phyloP scores from a whole-genome alignment of 106 monocot species.

The Narthecium ossifragum region DNA sequence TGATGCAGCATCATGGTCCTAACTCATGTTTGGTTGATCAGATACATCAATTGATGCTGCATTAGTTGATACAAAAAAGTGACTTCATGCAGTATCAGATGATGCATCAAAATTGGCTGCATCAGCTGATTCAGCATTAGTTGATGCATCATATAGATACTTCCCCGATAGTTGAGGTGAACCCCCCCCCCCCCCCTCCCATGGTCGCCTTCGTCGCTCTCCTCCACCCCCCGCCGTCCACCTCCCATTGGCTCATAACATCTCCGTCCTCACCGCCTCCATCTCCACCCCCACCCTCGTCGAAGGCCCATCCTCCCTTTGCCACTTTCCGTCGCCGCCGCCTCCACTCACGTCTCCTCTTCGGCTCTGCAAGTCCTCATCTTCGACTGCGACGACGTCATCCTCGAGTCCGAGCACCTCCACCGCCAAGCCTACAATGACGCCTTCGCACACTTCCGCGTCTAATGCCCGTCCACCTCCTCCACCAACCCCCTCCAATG shows the following conservation, averaged over 20 bases:
- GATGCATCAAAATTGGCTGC: too few relatives aligned
- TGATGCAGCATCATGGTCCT: too few relatives aligned
- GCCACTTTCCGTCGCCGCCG: conserved; percentile 11
- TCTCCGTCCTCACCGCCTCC: background rate
- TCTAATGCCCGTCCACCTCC: conserved; percentile 51
- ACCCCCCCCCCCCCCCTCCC: too few relatives aligned
- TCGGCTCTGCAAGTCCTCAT: conserved; percentile 70
- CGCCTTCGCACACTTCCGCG: conserved; percentile 76
- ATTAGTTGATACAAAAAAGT: too few relatives aligned
- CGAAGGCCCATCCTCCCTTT: background rate
- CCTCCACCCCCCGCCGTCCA: conserved; percentile 15
- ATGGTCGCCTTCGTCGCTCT: conserved; percentile 5
- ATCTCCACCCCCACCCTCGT: background rate
- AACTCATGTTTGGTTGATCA: too few relatives aligned
- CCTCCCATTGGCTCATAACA: background rate
- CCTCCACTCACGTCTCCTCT: conserved; percentile 6
- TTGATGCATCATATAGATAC: too few relatives aligned
- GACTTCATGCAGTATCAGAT: too few relatives aligned
- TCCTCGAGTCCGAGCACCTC: conserved; percentile 98
- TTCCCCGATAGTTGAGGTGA: too few relatives aligned
- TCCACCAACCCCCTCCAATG: conserved; percentile 39
- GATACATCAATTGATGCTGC: too few relatives aligned
- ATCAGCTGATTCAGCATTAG: too few relatives aligned
- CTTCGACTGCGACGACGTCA: conserved; percentile 97
- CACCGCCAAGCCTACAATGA: conserved; percentile 98